Conservation (phyloP, 148 eudicot genomes). For the Mesembryanthemum crystallinum region DNA sequence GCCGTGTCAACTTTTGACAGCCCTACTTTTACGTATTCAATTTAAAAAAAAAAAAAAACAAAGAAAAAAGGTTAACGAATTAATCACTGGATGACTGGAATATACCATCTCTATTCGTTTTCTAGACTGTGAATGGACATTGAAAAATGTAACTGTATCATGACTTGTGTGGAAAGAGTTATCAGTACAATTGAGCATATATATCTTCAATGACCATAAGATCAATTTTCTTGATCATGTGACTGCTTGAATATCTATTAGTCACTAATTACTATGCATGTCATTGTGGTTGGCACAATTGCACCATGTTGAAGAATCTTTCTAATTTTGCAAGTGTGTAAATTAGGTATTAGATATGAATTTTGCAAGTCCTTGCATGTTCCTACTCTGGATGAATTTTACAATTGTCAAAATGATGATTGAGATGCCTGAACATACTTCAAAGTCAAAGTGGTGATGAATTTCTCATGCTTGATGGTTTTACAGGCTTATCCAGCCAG, state of each 20-base stretch:
- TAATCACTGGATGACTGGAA: too few relatives aligned
- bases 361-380: not conserved
- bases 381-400: not conserved
- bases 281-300: not conserved
- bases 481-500: slow-evolving; percentile 74
- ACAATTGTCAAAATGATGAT: not conserved
- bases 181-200: not conserved
- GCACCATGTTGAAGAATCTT: not conserved
- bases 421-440: not conserved
- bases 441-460: not conserved
- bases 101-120: not conserved
- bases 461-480: slow-evolving; percentile 17
- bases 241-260: not conserved
- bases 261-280: not conserved
- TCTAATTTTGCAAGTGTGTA: not conserved
- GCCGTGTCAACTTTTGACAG: too few relatives aligned
- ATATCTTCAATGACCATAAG: not conserved
- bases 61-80: too few relatives aligned
- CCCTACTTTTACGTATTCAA: too few relatives aligned
- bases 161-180: not conserved
- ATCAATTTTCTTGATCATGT: not conserved
- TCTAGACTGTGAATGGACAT: not conserved
- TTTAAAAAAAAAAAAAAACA: too few relatives aligned
- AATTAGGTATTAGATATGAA: not conserved
- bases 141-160: not conserved